phyloP scores from a whole-genome alignment of 2,329 filamentous ascomycete genomes.

The Orbilia quercus region DNA sequence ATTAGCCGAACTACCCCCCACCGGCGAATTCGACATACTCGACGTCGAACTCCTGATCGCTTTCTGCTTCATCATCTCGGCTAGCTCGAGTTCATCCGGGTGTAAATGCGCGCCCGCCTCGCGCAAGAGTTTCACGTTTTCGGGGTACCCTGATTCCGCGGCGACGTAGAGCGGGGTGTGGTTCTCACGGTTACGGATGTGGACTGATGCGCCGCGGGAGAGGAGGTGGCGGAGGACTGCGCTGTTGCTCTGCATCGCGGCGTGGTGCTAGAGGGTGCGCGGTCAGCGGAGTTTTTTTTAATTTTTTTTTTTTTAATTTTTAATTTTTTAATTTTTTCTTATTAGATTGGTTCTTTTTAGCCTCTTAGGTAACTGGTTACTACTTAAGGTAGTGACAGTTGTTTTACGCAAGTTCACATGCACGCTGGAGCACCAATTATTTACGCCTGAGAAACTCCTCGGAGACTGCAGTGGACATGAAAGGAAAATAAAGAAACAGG shows the following conservation, averaged over 20 bases:
- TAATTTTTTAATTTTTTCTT: constrained; percentile 13
- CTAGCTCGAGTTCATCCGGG: constrained; percentile 65
- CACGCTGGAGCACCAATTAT: too few relatives aligned
- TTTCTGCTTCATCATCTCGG: constrained; percentile 55
- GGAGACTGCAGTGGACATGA: neutral
- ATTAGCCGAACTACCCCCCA: constrained; percentile 40
- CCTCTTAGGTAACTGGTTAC: too few relatives aligned
- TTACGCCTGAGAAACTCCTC: neutral
- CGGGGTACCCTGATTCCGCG: constrained; percentile 69
- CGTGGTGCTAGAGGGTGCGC: constrained; percentile 61
- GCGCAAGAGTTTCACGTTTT: constrained; percentile 69
- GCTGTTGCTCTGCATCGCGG: constrained; percentile 65
- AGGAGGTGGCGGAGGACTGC: constrained; percentile 72
- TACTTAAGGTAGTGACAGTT: too few relatives aligned
- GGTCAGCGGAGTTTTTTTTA: constrained; percentile 32
- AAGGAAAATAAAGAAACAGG: neutral
- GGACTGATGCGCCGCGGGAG: constrained; percentile 73
- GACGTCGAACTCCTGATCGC: constrained; percentile 45
- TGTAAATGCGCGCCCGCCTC: constrained; percentile 73
- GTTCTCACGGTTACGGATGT: constrained; percentile 73
- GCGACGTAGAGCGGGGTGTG: constrained; percentile 76
- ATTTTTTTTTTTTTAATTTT: constrained; percentile 1
- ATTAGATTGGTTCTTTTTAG: too few relatives aligned
- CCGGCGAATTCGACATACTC: constrained; percentile 42
- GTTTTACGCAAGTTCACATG: too few relatives aligned